These are phyloP conservation scores for Prunus persica DNA, from an alignment of 306 rosid species.

Conservation along the genomic window Prunus_persica_NCBIv2 NC_034009.1:502501-503000, in stretches of 20 bases:
- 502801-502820: slow-evolving; percentile 18
- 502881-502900: slow-evolving; percentile 2
- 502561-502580: slow-evolving; percentile 2
- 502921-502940: not conserved
- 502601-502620: slow-evolving; percentile 27
- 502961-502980: not conserved
- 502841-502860: slow-evolving; percentile 29
- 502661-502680: slow-evolving; percentile 29
- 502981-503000: not conserved
- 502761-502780: slow-evolving; percentile 3
- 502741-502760: slow-evolving; percentile 24
- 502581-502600: not conserved
- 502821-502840: slow-evolving; percentile 29
- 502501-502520: slow-evolving; percentile 23
- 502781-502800: slow-evolving; percentile 10
- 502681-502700: not conserved
- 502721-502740: slow-evolving; percentile 27
- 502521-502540: slow-evolving; percentile 20
- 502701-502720: slow-evolving; percentile 24
- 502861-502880: not conserved
- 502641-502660: slow-evolving; percentile 41
- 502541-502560: slow-evolving; percentile 32
- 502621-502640: slow-evolving; percentile 36
- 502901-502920: not conserved
- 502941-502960: not conserved